Conservation (phyloP, 2,329 filamentous ascomycete species). For the Berkeleyomyces basicola region DNA sequence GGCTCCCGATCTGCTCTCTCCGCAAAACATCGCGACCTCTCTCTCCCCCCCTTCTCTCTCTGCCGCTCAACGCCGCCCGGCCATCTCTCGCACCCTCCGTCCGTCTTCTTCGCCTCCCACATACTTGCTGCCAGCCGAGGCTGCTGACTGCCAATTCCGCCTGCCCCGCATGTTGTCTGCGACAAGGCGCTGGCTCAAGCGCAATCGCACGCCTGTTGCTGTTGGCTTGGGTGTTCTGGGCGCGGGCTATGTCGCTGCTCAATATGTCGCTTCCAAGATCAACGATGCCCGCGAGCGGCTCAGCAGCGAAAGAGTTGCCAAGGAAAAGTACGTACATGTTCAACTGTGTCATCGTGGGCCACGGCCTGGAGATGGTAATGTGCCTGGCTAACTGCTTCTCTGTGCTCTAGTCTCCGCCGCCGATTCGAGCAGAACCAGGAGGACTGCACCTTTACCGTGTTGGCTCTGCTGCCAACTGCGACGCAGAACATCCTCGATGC, state of each 20-base stretch:
- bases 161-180: conserved; percentile 41
- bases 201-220: conserved; percentile 79
- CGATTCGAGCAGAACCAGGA: conserved; percentile 98
- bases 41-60: neutral
- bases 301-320: conserved; percentile 87
- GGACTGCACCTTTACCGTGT: conserved; percentile 93
- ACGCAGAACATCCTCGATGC: conserved; percentile 77
- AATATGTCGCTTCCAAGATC: conserved; percentile 85
- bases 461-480: conserved; percentile 84
- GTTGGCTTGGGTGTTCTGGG: conserved; percentile 77
- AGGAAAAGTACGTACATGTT: conserved; percentile 58
- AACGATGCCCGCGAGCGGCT: conserved; percentile 89
- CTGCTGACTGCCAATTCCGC: neutral
- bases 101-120: neutral
- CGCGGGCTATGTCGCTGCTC: conserved; percentile 77
- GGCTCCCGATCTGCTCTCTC: neutral
- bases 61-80: neutral
- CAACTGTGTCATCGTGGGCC: neutral
- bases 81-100: neutral
- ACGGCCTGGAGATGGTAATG: neutral
- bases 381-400: neutral
- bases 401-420: conserved; percentile 54
- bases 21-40: neutral
- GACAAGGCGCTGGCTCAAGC: conserved; percentile 77
- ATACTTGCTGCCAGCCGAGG: neutral